These are phyloP conservation scores for Suillus alpinus DNA, from an alignment of 768 basidiomycete genomes.

Conservation along the genomic window DNA sequence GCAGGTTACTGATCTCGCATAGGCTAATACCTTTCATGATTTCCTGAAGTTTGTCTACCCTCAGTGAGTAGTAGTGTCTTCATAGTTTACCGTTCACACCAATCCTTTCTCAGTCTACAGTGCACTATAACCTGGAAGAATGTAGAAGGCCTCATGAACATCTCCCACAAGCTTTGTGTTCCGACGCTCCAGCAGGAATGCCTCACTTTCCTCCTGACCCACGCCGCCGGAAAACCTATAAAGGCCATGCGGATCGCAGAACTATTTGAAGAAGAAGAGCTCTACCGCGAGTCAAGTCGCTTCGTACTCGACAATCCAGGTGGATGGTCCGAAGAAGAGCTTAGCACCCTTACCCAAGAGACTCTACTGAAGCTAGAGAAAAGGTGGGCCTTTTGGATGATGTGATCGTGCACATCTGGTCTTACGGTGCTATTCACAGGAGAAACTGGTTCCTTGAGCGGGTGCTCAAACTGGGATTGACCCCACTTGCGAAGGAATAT, in stretches of 20 bases:
- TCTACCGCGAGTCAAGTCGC: conserved; percentile 86
- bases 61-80: conserved; percentile 58
- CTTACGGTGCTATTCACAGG: conserved; percentile 33
- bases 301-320: conserved; percentile 93
- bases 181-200: conserved; percentile 80
- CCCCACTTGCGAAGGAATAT: conserved; percentile 89
- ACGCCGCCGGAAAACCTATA: conserved; percentile 89
- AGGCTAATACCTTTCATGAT: conserved; percentile 88
- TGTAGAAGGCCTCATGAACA: conserved; percentile 87
- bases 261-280: conserved; percentile 83
- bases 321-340: conserved; percentile 76
- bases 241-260: conserved; percentile 93
- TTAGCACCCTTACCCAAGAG: conserved; percentile 76
- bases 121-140: conserved; percentile 96
- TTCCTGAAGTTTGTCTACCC: conserved; percentile 93
- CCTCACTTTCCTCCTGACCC: conserved; percentile 83
- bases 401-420: not conserved
- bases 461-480: conserved; percentile 85
- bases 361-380: conserved; percentile 90
- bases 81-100: not conserved
- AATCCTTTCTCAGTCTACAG: conserved; percentile 53
- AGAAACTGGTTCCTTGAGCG: conserved; percentile 96
- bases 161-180: conserved; percentile 85
- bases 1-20: not conserved
- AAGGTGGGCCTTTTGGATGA: conserved; percentile 41